These are phyloP conservation scores for Phytophthora idaei DNA, from an alignment of 352 stramenopile genomes.

Conservation along the genomic window DNA sequence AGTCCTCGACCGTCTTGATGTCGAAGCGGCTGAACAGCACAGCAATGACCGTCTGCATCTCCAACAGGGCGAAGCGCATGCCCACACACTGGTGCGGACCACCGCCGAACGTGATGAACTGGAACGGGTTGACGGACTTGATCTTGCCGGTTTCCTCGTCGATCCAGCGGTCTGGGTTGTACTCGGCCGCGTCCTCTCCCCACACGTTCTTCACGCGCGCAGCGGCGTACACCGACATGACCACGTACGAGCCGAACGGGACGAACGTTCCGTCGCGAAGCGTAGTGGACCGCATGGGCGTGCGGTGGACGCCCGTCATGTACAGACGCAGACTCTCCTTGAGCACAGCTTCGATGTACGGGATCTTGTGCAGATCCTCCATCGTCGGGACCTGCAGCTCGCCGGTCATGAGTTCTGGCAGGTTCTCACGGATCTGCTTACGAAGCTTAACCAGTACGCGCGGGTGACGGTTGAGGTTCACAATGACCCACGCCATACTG, in stretches of 20 bases:
- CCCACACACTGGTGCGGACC: slow-evolving; percentile 64
- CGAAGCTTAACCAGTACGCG: slow-evolving; percentile 48
- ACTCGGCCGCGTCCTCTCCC: slow-evolving; percentile 52
- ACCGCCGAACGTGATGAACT: slow-evolving; percentile 64
- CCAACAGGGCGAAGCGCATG: slow-evolving; percentile 48
- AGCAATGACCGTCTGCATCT: slow-evolving; percentile 55
- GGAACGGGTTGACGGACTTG: slow-evolving; percentile 50
- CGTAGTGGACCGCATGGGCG: slow-evolving; percentile 47
- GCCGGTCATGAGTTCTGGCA: slow-evolving; percentile 41
- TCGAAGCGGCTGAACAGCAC: slow-evolving; percentile 48
- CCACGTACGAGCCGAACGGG: slow-evolving; percentile 46
- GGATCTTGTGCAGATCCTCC: slow-evolving; percentile 56
- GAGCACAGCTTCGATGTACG: slow-evolving; percentile 68
- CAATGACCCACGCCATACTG: slow-evolving; percentile 62
- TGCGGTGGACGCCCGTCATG: slow-evolving; percentile 51
- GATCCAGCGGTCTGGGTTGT: slow-evolving; percentile 60
- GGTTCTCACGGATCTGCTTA: slow-evolving; percentile 38
- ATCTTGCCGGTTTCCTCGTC: slow-evolving; percentile 42
- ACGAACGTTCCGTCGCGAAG: slow-evolving; percentile 67
- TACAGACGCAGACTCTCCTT: slow-evolving; percentile 71
- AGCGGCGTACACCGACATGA: slow-evolving; percentile 59
- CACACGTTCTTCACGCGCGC: slow-evolving; percentile 52
- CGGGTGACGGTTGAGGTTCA: slow-evolving; percentile 61
- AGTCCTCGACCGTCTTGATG: slow-evolving; percentile 40
- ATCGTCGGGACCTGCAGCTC: slow-evolving; percentile 41